These are phyloP conservation scores for Tolypocladium endophyticum DNA, from an alignment of 2,329 filamentous ascomycete species.

Conservation along the genomic window DNA sequence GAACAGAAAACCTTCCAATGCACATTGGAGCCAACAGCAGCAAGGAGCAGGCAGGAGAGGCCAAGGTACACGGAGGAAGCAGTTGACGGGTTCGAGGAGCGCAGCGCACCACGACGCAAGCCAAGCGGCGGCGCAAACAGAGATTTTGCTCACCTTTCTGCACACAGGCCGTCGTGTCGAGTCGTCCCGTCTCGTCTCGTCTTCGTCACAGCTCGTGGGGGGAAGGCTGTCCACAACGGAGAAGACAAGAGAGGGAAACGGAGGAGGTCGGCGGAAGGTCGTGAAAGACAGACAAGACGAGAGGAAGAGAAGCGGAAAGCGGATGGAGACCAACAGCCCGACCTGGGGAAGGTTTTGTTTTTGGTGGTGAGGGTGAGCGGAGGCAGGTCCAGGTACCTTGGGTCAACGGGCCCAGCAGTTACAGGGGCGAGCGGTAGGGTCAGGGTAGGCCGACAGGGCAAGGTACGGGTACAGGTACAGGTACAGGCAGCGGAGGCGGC, in stretches of 20 bases:
- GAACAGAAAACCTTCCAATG: not conserved
- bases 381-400: slow-evolving; percentile 4
- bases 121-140: slow-evolving; percentile 1
- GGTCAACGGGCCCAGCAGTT: slow-evolving; percentile 14
- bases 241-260: slow-evolving; percentile 12
- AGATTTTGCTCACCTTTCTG: slow-evolving; percentile 12
- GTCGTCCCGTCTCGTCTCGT: slow-evolving; percentile 4
- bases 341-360: slow-evolving; percentile 20
- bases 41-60: not conserved
- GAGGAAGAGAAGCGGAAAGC: slow-evolving; percentile 8
- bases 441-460: slow-evolving; percentile 6
- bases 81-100: not conserved
- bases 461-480: not conserved
- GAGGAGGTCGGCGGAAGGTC: slow-evolving; percentile 23
- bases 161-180: not conserved
- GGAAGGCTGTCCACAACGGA: slow-evolving; percentile 12
- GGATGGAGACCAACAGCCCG: slow-evolving; percentile 7
- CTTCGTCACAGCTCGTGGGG: not conserved
- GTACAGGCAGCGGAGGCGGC: not conserved
- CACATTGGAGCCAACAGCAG: not conserved
- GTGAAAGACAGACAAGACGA: slow-evolving; percentile 12
- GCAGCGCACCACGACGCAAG: not conserved
- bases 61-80: not conserved
- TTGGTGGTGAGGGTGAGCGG: slow-evolving; percentile 20
- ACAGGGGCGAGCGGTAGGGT: slow-evolving; percentile 18